Percentiles rank a stretch among this genome's conserved stretches.
These are phyloP conservation scores for Myriosclerotinia curreyana DNA, from an alignment of 2,329 filamentous ascomycete species.

Conservation along the genomic window DNA sequence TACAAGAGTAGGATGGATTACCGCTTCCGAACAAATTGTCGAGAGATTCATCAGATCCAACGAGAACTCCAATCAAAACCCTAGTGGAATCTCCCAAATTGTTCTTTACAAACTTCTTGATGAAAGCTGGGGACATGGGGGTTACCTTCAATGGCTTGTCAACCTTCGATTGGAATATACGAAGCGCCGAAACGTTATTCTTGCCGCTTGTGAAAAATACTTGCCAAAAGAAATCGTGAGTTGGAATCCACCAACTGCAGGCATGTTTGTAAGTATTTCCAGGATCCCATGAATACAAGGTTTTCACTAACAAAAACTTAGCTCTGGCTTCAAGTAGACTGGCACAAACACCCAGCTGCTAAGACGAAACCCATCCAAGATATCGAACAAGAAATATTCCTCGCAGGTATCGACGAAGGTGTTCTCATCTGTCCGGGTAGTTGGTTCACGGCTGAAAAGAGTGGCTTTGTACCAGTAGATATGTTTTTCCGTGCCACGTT, in stretches of 20 bases:
- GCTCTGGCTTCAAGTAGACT: conserved; percentile 72
- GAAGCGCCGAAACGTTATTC: conserved; percentile 68
- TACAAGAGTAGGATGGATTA: conserved; percentile 82
- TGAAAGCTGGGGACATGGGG: conserved; percentile 88
- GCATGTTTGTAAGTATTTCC: conserved; percentile 62
- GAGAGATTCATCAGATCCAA: conserved; percentile 67
- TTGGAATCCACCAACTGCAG: conserved; percentile 77
- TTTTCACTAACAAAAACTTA: conserved; percentile 36
- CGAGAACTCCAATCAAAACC: conserved; percentile 81
- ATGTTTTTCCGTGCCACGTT: conserved; percentile 86
- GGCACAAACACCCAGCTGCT: conserved; percentile 61
- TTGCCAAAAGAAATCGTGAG: conserved; percentile 70
- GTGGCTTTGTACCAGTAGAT: conserved; percentile 48
- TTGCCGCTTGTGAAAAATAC: conserved; percentile 75
- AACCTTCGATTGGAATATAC: conserved; percentile 80
- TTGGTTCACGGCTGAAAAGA: conserved; percentile 82
- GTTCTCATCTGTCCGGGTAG: conserved; percentile 81
- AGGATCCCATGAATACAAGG: neutral
- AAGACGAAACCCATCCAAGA: conserved; percentile 53
- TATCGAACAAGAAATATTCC: conserved; percentile 85
- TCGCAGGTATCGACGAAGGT: conserved; percentile 68
- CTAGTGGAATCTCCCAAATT: conserved; percentile 79
- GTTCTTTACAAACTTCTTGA: conserved; percentile 87
- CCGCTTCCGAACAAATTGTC: conserved; percentile 78
- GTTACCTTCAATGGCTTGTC: conserved; percentile 87